A percentile compares a stretch with the other conserved stretches of the same genome.
Conservation (phyloP, 441 rosid genomes). For the Melastoma candidum region DNA sequence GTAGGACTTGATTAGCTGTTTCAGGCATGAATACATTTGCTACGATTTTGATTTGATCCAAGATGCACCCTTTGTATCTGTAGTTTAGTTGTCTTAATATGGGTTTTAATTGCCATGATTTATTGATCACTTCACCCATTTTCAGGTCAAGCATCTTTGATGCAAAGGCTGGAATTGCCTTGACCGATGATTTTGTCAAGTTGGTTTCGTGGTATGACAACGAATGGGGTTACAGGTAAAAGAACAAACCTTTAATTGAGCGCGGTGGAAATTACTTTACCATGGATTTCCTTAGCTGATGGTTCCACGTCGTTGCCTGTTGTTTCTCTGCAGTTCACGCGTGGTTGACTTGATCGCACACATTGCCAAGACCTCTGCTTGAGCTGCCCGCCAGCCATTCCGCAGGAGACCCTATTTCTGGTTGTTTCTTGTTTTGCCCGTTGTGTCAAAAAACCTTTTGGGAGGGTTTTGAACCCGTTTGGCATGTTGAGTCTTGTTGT, state of each 20-base stretch:
- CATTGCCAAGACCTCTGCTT: conserved; percentile 35
- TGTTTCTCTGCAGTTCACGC: conserved; percentile 37
- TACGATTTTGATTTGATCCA: too few species aligned
- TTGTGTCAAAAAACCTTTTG: too few species aligned
- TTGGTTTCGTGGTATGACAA: conserved; percentile 87
- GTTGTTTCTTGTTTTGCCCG: neutral
- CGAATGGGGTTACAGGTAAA: conserved; percentile 83
- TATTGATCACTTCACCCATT: neutral
- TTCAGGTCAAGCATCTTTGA: conserved; percentile 73
- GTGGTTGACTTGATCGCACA: conserved; percentile 64
- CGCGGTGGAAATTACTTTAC: neutral
- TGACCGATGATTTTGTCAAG: conserved; percentile 53
- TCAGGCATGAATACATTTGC: too few species aligned
- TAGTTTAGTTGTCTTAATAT: neutral
- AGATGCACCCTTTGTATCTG: too few species aligned
- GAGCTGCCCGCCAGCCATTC: neutral
- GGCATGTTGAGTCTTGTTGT: too few species aligned
- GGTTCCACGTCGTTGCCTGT: neutral
- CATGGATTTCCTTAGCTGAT: neutral
- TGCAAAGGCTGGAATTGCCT: conserved; percentile 78
- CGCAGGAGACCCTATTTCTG: neutral
- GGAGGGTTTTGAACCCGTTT: too few species aligned
- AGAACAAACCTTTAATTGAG: neutral
- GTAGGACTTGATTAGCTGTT: conserved; percentile 9
- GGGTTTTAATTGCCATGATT: neutral